Conservation (phyloP, 169 alveolate genomes). For the Plasmodium gallinaceum region DNA sequence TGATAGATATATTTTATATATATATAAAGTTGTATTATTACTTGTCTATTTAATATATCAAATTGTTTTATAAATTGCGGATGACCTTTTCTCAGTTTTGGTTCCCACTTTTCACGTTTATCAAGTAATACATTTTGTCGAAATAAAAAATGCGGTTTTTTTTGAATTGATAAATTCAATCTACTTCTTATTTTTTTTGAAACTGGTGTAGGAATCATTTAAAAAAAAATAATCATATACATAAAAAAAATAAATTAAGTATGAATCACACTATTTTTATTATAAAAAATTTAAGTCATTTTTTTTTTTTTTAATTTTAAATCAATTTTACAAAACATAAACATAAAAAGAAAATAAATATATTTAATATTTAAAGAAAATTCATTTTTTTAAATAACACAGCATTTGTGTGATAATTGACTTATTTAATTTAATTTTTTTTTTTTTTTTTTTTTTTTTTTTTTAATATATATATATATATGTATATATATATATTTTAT, state of each 20-base stretch:
- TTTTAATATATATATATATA: too few relatives aligned
- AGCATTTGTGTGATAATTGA: too few relatives aligned
- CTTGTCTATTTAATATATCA: constrained; percentile 67
- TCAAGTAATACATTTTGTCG: constrained; percentile 53
- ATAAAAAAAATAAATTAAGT: neutral
- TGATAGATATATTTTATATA: constrained; percentile 1
- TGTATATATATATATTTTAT: too few relatives aligned
- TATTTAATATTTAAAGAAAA: too few relatives aligned
- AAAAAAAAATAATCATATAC: neutral
- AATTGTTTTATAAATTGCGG: constrained; percentile 69
- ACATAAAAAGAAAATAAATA: too few relatives aligned
- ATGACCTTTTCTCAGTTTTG: constrained; percentile 58
- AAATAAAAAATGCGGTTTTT: constrained; percentile 64
- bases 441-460: too few relatives aligned
- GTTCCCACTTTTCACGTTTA: constrained; percentile 55
- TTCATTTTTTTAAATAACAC: too few relatives aligned
- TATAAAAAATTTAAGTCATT: too few relatives aligned
- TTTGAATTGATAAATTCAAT: constrained; percentile 55
- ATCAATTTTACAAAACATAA: too few relatives aligned
- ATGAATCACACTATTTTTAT: too few relatives aligned
- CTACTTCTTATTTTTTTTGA: constrained; percentile 69
- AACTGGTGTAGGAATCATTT: constrained; percentile 71
- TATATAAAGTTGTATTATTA: constrained; percentile 6
- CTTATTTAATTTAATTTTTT: too few relatives aligned
- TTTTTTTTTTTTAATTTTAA: too few relatives aligned